phyloP scores from a whole-genome alignment of 768 basidiomycete species.

The Cubamyces lactineus region DNA sequence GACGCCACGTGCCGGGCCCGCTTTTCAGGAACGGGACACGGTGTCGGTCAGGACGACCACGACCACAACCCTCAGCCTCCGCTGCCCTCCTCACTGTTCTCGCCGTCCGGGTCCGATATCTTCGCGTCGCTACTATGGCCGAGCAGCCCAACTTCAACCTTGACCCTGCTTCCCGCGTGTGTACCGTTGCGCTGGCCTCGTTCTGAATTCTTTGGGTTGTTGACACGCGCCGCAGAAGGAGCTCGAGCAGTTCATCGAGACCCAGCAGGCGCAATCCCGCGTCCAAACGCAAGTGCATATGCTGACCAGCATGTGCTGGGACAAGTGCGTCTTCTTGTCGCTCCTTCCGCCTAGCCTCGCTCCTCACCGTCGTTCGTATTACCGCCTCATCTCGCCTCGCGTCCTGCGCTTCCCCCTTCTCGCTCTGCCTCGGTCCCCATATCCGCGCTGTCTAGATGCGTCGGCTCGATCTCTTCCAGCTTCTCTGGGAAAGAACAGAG shows the following conservation, averaged over 20 bases:
- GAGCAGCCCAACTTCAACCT: constrained; percentile 50
- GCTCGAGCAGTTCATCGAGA: constrained; percentile 75
- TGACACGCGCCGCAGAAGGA: constrained; percentile 63
- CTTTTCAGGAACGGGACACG: constrained; percentile 17
- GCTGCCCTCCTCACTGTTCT: constrained; percentile 18
- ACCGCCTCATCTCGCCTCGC: background rate
- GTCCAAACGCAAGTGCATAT: constrained; percentile 72
- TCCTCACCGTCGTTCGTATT: background rate
- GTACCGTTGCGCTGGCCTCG: constrained; percentile 22
- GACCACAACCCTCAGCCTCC: constrained; percentile 3
- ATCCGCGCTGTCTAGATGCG: constrained; percentile 56
- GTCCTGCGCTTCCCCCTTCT: constrained; percentile 12
- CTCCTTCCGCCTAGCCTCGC: background rate
- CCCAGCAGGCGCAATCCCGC: constrained; percentile 78
- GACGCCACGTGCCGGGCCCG: constrained; percentile 13
- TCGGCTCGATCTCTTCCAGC: constrained; percentile 73
- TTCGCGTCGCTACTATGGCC: constrained; percentile 40
- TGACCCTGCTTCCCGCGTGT: constrained; percentile 78
- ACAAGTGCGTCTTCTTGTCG: constrained; percentile 66
- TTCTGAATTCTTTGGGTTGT: constrained; percentile 3
- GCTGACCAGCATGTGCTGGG: constrained; percentile 88
- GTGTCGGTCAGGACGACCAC: background rate
- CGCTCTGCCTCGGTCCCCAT: constrained; percentile 16
- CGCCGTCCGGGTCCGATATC: background rate
- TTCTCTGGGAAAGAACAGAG: constrained; percentile 81